phyloP scores from a whole-genome alignment of 306 rosid genomes.

The Erythrophleum fordii region DNA sequence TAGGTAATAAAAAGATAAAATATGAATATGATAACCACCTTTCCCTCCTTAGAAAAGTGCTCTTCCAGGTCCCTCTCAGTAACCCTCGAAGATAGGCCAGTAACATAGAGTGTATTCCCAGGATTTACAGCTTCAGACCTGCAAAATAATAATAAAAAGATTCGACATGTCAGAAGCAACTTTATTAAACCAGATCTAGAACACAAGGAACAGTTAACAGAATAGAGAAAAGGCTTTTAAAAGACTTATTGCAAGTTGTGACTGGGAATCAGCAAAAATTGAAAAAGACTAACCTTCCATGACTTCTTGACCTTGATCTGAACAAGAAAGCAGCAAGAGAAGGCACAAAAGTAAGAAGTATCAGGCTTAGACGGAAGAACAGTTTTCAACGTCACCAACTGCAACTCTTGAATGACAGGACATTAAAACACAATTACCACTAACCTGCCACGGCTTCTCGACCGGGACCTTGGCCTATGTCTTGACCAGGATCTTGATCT shows the following conservation, averaged over 20 bases:
- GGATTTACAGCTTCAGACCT: conserved; percentile 61
- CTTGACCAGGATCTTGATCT: conserved; percentile 62
- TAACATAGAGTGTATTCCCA: conserved; percentile 91
- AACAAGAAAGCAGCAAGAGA: conserved; percentile 27
- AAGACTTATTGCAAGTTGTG: background rate
- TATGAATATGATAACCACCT: conserved; percentile 52
- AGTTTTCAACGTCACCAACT: background rate
- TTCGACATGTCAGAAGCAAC: conserved; percentile 33
- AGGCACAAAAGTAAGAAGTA: conserved; percentile 5
- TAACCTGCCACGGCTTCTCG: conserved; percentile 94
- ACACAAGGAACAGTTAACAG: conserved; percentile 17
- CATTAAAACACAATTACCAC: conserved; percentile 32
- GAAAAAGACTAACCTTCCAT: conserved; percentile 62
- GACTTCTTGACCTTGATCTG: conserved; percentile 91
- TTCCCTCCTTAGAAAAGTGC: conserved; percentile 94
- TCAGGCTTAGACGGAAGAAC: conserved; percentile 14
- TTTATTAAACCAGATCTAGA: background rate
- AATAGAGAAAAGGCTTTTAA: background rate
- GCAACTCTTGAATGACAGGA: background rate
- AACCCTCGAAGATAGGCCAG: conserved; percentile 93
- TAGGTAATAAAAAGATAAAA: background rate
- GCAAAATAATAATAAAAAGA: conserved; percentile 28
- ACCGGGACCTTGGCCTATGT: conserved; percentile 69
- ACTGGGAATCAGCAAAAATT: background rate
- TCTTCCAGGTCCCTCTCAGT: conserved; percentile 88